A percentile compares a stretch with the other conserved stretches of the same genome.
Conservation (phyloP, 2,329 filamentous ascomycete genomes). For the Ophidiomyces ophidiicola region DNA sequence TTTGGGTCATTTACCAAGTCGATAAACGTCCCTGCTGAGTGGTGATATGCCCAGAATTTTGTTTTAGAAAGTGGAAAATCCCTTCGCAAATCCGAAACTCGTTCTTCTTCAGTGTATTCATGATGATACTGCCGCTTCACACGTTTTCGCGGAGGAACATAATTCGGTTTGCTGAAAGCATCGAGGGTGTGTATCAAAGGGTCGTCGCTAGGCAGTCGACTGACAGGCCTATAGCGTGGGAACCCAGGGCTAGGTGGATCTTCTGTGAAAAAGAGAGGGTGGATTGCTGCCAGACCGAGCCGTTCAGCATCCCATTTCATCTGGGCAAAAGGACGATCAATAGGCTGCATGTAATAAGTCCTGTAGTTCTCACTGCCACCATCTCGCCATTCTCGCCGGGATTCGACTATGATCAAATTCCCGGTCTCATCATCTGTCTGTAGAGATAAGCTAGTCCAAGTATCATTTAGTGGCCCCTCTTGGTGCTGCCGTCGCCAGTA, state of each 20-base stretch:
- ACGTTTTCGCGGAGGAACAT: constrained; percentile 28
- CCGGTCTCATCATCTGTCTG: constrained; percentile 49
- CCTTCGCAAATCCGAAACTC: constrained; percentile 18
- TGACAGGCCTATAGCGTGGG: constrained; percentile 14
- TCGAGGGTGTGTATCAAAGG: constrained; percentile 22
- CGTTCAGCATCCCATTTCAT: constrained; percentile 1
- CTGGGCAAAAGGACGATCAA: constrained; percentile 20
- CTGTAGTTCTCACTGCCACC: constrained; percentile 48
- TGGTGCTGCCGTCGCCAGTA: constrained; percentile 55
- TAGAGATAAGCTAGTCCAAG: constrained; percentile 57
- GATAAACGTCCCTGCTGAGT: constrained; percentile 31
- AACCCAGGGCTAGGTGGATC: constrained; percentile 11
- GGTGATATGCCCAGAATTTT: constrained; percentile 33
- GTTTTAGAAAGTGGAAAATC: constrained; percentile 36
- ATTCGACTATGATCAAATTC: constrained; percentile 51
- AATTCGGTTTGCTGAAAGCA: constrained; percentile 22
- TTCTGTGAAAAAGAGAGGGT: background rate
- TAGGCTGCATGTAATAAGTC: constrained; percentile 49
- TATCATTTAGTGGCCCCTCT: constrained; percentile 61
- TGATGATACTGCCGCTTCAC: constrained; percentile 29
- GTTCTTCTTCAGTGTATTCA: constrained; percentile 25
- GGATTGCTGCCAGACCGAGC: constrained; percentile 4
- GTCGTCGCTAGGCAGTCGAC: constrained; percentile 19
- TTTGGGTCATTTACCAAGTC: constrained; percentile 34
- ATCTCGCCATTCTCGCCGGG: constrained; percentile 53